phyloP scores from a whole-genome alignment of 2,329 filamentous ascomycete genomes.

The Arachnopeziza araneosa region DNA sequence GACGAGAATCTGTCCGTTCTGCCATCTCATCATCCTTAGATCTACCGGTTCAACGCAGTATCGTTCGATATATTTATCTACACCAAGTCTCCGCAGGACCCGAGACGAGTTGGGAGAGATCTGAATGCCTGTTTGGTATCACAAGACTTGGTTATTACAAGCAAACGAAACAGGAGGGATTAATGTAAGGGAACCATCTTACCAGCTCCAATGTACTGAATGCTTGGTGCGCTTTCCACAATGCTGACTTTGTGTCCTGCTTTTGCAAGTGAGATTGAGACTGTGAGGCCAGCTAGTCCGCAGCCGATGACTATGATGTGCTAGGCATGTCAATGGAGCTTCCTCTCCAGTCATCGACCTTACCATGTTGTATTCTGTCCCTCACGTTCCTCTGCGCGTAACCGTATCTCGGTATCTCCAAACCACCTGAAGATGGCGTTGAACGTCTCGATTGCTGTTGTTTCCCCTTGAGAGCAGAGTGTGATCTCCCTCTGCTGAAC shows the following conservation, averaged over 20 bases:
- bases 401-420: no score
- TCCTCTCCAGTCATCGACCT: not conserved
- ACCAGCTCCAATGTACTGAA: slow-evolving; percentile 19
- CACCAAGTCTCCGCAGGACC: slow-evolving; percentile 12
- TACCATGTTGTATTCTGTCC: not conserved
- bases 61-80: slow-evolving; percentile 15
- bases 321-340: not conserved
- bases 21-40: slow-evolving; percentile 18
- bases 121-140: slow-evolving; percentile 10
- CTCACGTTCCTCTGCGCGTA: no score
- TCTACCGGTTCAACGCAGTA: slow-evolving; percentile 15
- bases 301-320: not conserved
- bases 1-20: slow-evolving; percentile 13
- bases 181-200: not conserved
- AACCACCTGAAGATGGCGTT: no score
- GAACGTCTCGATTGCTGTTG: no score
- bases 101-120: slow-evolving; percentile 15
- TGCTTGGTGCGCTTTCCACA: slow-evolving; percentile 13
- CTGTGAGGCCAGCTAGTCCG: not conserved
- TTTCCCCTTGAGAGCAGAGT: no score
- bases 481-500: no score
- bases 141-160: not conserved
- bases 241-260: slow-evolving; percentile 8
- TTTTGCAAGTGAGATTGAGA: not conserved
- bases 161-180: not conserved